Base-by-base conservation (phyloP, 2,329 filamentous ascomycete genomes). In the Bipolaris zeicola region DNA sequence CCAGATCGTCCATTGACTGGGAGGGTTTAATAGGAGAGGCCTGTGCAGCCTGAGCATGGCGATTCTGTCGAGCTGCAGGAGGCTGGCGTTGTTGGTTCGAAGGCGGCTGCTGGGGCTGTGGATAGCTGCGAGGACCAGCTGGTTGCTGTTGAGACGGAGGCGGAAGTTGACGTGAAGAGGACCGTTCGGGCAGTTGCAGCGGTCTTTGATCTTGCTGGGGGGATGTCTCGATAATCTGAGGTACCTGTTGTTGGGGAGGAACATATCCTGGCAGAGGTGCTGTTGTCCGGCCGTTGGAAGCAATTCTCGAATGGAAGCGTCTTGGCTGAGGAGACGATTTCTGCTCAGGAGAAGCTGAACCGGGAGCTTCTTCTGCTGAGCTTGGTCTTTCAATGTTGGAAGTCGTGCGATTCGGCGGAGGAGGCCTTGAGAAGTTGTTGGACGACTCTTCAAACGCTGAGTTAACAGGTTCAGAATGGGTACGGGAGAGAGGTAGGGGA, bases 401-500 rank as follows among this genome's bases (percentile, higher is more conserved):
- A 10, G 70, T 69, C 8, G 72, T 69, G 33, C 68, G 69, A 57
- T 64, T 69, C 24, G 66, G 64, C 13, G 59, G 62, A 72, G 59
- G 61, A 72, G 88, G 86, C 7, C 86, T 80, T 10, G 88, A 89
- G 68, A 86, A 88, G 65, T 88, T 89, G 44, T 33, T 43, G 43
- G 79, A 76, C 8, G 72, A 60, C 1, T 65, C 57, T 52, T 73
- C 67, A 24, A 70, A 68, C 11, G 66, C 52, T 46, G 57, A 73
- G 7, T 80, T 76, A 24, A 82, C 76, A 3, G 90, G 88, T 68
- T 94, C 91, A 3, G 91, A 91, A 68, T 89, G 85, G 1, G 90
- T 85, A 63, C 87, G 83, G 5, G 81, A 78, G 33, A 92, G 76
- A 6, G 86, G 80, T 3, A 68, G 47, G 14, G 65, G 66, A 13